Percentiles rank a stretch among this genome's conserved stretches.
These are phyloP conservation scores for Ustilago shanxiensis DNA, from an alignment of 1,284 basidiomycete species.

Conservation along the genomic window DNA sequence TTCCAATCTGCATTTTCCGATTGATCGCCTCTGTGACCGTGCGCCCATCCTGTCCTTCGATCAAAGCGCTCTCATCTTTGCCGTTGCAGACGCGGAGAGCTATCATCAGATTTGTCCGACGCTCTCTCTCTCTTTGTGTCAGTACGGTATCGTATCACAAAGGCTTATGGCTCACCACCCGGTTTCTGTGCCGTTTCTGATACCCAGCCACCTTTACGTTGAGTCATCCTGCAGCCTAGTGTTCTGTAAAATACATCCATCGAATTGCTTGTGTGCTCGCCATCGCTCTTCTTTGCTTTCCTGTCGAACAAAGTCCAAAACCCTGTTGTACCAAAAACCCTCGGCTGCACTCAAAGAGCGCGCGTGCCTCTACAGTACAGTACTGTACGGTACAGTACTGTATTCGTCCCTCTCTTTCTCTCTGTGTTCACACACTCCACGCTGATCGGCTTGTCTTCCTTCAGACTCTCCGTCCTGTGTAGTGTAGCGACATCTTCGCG, in stretches of 20 bases:
- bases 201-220: slow-evolving; percentile 9
- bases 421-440: neutral
- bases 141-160: neutral
- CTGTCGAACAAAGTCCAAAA: neutral
- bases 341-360: neutral
- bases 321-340: neutral
- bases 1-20: neutral
- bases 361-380: neutral
- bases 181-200: neutral
- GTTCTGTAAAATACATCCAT: slow-evolving; percentile 1
- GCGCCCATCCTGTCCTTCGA: neutral
- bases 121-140: no score
- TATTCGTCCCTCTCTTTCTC: no score
- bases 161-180: slow-evolving; percentile 11
- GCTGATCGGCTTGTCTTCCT: slow-evolving; percentile 7
- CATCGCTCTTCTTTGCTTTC: slow-evolving; percentile 25
- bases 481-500: neutral
- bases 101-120: no score
- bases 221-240: slow-evolving; percentile 36
- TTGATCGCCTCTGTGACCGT: slow-evolving; percentile 4
- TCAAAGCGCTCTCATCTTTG: neutral
- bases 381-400: no score
- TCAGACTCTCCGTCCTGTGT: no score
- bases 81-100: no score
- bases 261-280: slow-evolving; percentile 9